These are phyloP conservation scores for Cutaneotrichosporon cyanovorans DNA, from an alignment of 1,284 basidiomycete species.

Conservation along the genomic window DNA sequence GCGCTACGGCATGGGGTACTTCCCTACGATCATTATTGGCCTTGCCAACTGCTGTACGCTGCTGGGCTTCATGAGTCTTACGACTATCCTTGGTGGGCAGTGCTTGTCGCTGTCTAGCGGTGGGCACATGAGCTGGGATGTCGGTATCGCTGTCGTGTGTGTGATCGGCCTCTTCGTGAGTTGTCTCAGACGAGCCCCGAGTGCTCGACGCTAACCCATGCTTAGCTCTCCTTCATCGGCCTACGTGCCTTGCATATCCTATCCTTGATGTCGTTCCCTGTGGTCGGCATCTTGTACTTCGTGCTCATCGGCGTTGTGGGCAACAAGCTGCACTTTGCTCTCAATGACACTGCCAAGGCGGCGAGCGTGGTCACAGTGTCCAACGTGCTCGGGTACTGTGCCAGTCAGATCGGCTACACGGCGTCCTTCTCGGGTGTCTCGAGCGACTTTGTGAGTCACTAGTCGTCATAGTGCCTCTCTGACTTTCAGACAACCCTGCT, in stretches of 20 bases:
- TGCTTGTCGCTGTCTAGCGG: constrained; percentile 63
- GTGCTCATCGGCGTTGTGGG: constrained; percentile 63
- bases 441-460: constrained; percentile 37
- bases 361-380: constrained; percentile 28
- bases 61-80: constrained; percentile 68
- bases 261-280: constrained; percentile 40
- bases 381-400: constrained; percentile 36
- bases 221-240: constrained; percentile 49
- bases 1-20: constrained; percentile 69
- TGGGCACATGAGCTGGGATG: constrained; percentile 50
- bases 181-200: too few species aligned
- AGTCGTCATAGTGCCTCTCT: not conserved
- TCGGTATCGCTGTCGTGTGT: constrained; percentile 82
- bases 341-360: constrained; percentile 24
- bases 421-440: constrained; percentile 37
- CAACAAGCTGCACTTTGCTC: constrained; percentile 49
- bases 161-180: constrained; percentile 65
- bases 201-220: not conserved
- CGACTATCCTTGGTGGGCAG: constrained; percentile 70
- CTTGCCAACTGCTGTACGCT: constrained; percentile 58
- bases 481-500: constrained; percentile 46
- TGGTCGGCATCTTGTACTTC: constrained; percentile 62
- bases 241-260: constrained; percentile 46
- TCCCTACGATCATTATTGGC: constrained; percentile 58
- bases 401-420: constrained; percentile 41